Evolutionary conservation across 352 stramenopile species (phyloP).

Genomic region (Globisporangium spinosum): DNA sequence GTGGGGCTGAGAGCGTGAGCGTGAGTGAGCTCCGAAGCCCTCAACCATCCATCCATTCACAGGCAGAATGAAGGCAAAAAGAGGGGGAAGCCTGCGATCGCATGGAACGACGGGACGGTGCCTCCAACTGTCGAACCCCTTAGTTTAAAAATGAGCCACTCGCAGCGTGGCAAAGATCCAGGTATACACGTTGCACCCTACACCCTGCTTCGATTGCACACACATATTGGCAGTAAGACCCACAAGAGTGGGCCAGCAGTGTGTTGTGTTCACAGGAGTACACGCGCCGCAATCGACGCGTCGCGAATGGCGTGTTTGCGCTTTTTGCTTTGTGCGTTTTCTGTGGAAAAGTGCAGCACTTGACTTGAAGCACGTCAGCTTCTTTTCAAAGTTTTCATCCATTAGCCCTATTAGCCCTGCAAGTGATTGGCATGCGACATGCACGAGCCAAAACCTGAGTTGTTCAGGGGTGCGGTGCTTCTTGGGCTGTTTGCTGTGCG

Average conservation of each 20-base stretch:
- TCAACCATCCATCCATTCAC: neutral
- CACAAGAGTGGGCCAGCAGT: neutral
- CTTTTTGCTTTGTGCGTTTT: neutral
- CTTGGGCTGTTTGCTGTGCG: neutral
- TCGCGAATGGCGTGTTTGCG: neutral
- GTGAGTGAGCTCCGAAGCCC: neutral
- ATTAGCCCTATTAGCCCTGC: neutral
- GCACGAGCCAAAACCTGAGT: neutral
- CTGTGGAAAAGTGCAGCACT: neutral
- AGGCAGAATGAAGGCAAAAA: neutral
- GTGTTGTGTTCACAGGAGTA: neutral
- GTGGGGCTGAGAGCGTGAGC: neutral
- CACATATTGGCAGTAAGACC: neutral
- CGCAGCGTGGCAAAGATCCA: neutral
- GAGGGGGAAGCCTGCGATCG: neutral
- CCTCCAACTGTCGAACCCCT: slow-evolving; percentile 10
- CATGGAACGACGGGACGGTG: neutral
- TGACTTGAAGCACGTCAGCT: slow-evolving; percentile 1
- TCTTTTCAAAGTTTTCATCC: slow-evolving; percentile 1
- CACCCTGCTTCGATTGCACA: slow-evolving; percentile 4
- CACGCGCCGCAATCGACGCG: neutral
- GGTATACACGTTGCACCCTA: slow-evolving; percentile 4
- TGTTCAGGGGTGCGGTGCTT: neutral
- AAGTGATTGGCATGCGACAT: slow-evolving; percentile 6
- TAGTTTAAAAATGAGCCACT: slow-evolving; percentile 1